A percentile compares a stretch with the other conserved stretches of the same genome.
Conservation (phyloP, 2,329 filamentous ascomycete genomes). For the Aspergillus brunneoviolaceus region DNA sequence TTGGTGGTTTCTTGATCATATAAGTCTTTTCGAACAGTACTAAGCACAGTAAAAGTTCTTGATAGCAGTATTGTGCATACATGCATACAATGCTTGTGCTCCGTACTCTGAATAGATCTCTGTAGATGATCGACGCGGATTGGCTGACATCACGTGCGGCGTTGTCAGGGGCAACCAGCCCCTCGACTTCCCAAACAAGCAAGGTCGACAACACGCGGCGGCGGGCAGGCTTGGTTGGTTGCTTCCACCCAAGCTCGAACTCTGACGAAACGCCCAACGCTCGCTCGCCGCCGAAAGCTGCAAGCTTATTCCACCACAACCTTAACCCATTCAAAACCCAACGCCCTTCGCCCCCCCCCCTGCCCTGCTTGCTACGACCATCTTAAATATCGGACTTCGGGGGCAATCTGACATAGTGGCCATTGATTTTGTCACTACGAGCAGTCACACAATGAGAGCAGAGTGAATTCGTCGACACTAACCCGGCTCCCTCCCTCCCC, state of each 20-base stretch:
- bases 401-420: background rate
- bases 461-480: background rate
- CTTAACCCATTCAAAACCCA: background rate
- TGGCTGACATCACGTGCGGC: constrained; percentile 4
- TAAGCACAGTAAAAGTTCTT: background rate
- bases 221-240: background rate
- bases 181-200: constrained; percentile 14
- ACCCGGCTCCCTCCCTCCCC: background rate
- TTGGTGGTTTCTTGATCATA: background rate
- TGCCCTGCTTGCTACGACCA: background rate
- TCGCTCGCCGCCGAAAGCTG: too few relatives aligned
- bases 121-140: background rate
- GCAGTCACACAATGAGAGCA: background rate
- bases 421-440: background rate
- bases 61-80: background rate
- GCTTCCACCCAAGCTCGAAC: background rate
- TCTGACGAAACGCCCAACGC: background rate
- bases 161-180: constrained; percentile 10
- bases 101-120: too few relatives aligned
- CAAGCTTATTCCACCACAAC: background rate
- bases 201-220: constrained; percentile 1
- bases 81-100: too few relatives aligned
- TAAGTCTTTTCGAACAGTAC: background rate
- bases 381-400: background rate
- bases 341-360: background rate